Percentiles rank a stretch among this genome's conserved stretches.
phyloP scores from a whole-genome alignment of 1,284 basidiomycete species.

The Fomitopsis pinicola region DNA sequence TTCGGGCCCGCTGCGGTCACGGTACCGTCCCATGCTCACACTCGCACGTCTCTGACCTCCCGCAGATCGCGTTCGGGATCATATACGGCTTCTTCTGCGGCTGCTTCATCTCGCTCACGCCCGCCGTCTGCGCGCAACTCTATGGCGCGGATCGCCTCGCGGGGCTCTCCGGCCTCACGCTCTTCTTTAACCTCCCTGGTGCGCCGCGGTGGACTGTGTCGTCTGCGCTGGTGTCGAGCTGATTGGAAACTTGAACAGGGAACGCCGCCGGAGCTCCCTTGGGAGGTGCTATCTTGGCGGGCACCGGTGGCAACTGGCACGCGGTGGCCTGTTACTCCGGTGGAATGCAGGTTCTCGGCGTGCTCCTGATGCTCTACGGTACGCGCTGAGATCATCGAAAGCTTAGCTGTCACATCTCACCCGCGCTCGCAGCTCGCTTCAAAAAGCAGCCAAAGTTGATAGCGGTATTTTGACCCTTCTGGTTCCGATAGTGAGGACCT shows the following conservation, averaged over 20 bases:
- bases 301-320: constrained; percentile 20
- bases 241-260: constrained; percentile 7
- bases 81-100: constrained; percentile 25
- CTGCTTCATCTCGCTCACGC: constrained; percentile 23
- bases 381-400: neutral
- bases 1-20: neutral
- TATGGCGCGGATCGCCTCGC: constrained; percentile 22
- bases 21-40: neutral
- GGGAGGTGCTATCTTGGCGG: constrained; percentile 20
- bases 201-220: neutral
- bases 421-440: constrained; percentile 10
- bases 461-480: neutral
- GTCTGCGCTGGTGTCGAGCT: neutral
- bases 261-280: constrained; percentile 22
- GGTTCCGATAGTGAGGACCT: neutral
- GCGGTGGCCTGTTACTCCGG: constrained; percentile 21
- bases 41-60: neutral
- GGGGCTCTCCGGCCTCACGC: constrained; percentile 22
- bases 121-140: constrained; percentile 20
- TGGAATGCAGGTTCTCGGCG: constrained; percentile 20
- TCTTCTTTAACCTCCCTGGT: constrained; percentile 25
- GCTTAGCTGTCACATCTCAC: neutral
- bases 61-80: constrained; percentile 22
- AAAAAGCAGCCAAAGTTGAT: constrained; percentile 9
- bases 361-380: constrained; percentile 22